Base-by-base conservation (phyloP, 1,284 basidiomycete genomes). In the Psilocybe mexicana region DNA sequence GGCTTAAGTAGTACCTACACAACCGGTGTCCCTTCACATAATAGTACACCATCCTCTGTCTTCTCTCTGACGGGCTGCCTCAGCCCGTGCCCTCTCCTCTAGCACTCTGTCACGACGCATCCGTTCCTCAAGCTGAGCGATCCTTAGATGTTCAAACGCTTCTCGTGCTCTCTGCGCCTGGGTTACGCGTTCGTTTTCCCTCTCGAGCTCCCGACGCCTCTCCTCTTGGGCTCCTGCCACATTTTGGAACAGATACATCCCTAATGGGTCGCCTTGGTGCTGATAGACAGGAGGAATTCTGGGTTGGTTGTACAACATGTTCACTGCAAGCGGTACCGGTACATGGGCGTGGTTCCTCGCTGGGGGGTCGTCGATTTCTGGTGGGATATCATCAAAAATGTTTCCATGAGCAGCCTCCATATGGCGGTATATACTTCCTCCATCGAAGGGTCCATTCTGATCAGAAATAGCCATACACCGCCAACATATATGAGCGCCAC, bases 401-500 rank as follows among this genome's bases (percentile, higher is more conserved):
- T 60, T 61, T 3, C 60, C 62, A 54, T 69, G 67, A 1, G 28
- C 61, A 7, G 12, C 26, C 2, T 45, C 24, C 56, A 69, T 59
- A 35, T 69, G 66, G 0, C 7, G 25, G 48, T 67, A 69, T 12
- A 64, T 63, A 11, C 38, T 57, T 2, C 18, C 43, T 6, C n/a
- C 23, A 4, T 45, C n/a, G 48, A 63, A 66, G 24, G 61, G 36
- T 7, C 57, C 54, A 2, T 26, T 10, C 2, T 35, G 30, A 8
- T 48, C 46, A 14, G 46, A 48, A 35, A 35, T 35, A 8, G 46
- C 46, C 60, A 64, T 55, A 55, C 83, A 85, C 4, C 69, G 69
- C 83, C 82, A 85, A 59, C 83, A 85, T 10, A 84, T 76, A 63
- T 84, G 82, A 6, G 76, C 76, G 0, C 78, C 77, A 53, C 83